Percentiles rank a stretch among this genome's conserved stretches.
Conservation (phyloP, 129 eudicot genomes). For the Flaveria linearis region DNA sequence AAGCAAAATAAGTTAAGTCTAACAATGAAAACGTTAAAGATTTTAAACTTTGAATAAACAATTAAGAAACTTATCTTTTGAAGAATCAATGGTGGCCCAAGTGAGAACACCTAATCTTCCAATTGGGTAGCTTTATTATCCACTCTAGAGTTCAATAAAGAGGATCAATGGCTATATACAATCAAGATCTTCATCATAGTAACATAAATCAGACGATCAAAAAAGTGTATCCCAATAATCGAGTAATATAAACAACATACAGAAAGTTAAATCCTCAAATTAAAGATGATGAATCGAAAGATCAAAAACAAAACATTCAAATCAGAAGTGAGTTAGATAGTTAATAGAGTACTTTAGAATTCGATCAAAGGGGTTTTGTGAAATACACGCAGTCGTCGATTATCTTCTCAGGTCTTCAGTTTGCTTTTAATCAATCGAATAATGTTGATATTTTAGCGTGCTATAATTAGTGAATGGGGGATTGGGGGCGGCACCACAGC, state of each 20-base stretch:
- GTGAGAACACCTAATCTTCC: neutral
- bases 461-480: too few species aligned
- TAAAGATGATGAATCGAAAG: too few species aligned
- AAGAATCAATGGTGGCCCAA: too few species aligned
- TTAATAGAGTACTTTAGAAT: neutral
- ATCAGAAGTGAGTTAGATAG: neutral
- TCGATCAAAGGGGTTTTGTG: conserved; percentile 5
- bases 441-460: neutral
- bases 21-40: too few species aligned
- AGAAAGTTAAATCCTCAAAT: too few species aligned
- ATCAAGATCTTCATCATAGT: neutral
- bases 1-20: too few species aligned
- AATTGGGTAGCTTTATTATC: neutral
- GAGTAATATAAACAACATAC: too few species aligned
- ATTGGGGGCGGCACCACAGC: too few species aligned
- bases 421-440: neutral
- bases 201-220: neutral
- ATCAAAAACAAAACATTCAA: neutral
- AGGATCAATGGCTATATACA: neutral
- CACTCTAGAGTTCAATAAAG: neutral
- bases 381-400: neutral
- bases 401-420: neutral
- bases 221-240: neutral
- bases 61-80: too few species aligned
- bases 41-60: too few species aligned